phyloP scores from a whole-genome alignment of 805 yeast genomes.

The Soucietia sequanensis region DNA sequence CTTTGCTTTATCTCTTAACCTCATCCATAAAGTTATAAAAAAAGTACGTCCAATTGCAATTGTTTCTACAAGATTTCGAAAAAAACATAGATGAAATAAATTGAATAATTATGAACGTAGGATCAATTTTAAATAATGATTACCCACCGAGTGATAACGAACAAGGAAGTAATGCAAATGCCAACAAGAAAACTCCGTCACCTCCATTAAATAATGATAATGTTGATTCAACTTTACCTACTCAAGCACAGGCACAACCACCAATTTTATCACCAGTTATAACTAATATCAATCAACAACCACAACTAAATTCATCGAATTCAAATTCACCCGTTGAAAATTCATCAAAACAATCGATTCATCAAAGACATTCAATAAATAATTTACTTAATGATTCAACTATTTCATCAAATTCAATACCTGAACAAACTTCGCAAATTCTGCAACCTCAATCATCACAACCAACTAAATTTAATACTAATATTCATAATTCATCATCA shows the following conservation, averaged over 20 bases:
- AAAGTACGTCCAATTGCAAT: no score
- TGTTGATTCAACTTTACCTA: no score
- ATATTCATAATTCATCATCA: background rate
- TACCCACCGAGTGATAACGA: slow-evolving; percentile 23
- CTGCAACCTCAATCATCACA: background rate
- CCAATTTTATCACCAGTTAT: slow-evolving; percentile 1
- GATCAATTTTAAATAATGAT: slow-evolving; percentile 36
- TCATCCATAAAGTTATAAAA: no score
- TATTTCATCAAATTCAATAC: background rate
- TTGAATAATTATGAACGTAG: slow-evolving; percentile 41
- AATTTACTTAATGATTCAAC: slow-evolving; percentile 26
- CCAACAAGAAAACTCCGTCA: no score
- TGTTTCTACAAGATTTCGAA: no score
- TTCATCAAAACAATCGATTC: slow-evolving; percentile 10
- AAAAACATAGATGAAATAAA: no score
- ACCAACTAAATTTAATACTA: no score
- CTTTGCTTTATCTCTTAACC: no score
- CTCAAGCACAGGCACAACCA: slow-evolving; percentile 1
- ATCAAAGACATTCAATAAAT: slow-evolving; percentile 29
- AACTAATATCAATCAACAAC: no score
- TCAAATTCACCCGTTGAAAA: no score
- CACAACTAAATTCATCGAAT: no score
- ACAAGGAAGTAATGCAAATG: slow-evolving; percentile 17
- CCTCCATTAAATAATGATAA: no score
- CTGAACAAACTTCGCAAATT: background rate